Evolutionary conservation across 257 asterid genomes (phyloP), one percentile per base, ranked within the genome.

Genomic region (Plantago ovata): DNA sequence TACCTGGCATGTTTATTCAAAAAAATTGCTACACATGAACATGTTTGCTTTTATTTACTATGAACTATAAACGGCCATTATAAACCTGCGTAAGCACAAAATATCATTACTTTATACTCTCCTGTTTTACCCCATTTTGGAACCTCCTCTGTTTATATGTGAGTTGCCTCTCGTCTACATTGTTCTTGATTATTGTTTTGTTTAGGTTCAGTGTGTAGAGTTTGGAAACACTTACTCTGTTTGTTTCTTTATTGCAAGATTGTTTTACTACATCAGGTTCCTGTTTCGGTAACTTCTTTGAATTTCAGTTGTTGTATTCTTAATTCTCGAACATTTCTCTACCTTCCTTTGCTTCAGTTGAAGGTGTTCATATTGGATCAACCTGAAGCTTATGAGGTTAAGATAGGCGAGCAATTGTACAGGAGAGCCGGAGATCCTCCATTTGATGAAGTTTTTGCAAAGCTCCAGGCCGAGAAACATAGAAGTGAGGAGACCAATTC

Each of bases 361-460:
- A 77, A 79, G 69, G 95, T 82, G 21, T 92, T 83, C 75, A 33
- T 92, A 49, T 70, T 92, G 72, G 75, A 77, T 66, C 95, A 88
- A 66, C 62, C 81, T 7, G 98, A 92, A 56, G 96, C 96, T 40
- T 92, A 92, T 36, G 98, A 92, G 81, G 71, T 92, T 13, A 92
- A 92, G 70, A 66, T 92, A 23, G 95, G 95, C 13, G 96, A 88
- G 63, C 95, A 85, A 67, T 68, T 84, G 38, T 82, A 66, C 59
- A 73, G 95, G 72, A 75, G 96, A 63, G 77, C 76, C 0, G 98
- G 98, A 14, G 98, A 92, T 68, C 87, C 94, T 66, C 75, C 96
- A 15, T 84, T 85, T n/a, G 96, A 88, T 16, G 80, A 84, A 65
- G 82, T 81, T 46, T 66, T 85, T 50, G 56, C 71, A 50, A 75